Evolutionary conservation across 2,329 filamentous ascomycete species (phyloP).

Genomic region (Alternaria panax): DNA sequence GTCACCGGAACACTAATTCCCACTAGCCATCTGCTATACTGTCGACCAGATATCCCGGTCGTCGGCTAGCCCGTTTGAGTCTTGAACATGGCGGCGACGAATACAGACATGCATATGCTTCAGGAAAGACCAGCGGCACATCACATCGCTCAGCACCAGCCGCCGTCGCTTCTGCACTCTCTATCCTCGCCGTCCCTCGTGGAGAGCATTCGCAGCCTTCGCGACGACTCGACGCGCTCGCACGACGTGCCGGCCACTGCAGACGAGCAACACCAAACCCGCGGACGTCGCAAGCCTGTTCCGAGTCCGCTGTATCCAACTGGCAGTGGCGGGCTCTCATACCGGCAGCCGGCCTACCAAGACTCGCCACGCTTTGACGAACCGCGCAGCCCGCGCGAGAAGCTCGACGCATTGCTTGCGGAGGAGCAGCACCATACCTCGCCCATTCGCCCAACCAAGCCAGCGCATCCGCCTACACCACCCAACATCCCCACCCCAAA

Average conservation of each 20-base stretch:
- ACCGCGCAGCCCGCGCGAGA: conserved; percentile 50
- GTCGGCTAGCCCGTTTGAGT: conserved; percentile 42
- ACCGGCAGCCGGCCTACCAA: conserved; percentile 32
- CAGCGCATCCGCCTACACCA: conserved; percentile 17
- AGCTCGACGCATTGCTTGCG: conserved; percentile 50
- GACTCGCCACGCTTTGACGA: conserved; percentile 45
- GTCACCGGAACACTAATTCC: conserved; percentile 19
- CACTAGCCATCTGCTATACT: conserved; percentile 15
- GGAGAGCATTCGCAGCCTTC: conserved; percentile 41
- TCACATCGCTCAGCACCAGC: conserved; percentile 18
- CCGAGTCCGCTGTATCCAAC: conserved; percentile 40
- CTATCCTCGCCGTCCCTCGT: conserved; percentile 34
- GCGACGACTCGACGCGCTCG: conserved; percentile 39
- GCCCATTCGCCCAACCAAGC: conserved; percentile 24
- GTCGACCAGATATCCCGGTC: conserved; percentile 25
- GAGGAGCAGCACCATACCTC: conserved; percentile 35
- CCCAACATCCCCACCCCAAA: conserved; percentile 18
- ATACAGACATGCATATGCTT: conserved; percentile 45
- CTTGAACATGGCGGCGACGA: conserved; percentile 31
- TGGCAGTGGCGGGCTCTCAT: conserved; percentile 16
- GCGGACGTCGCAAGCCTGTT: conserved; percentile 30
- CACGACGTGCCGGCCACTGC: conserved; percentile 25
- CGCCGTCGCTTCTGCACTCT: conserved; percentile 15
- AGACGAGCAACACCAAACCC: conserved; percentile 24
- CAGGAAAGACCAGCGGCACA: conserved; percentile 22